phyloP scores from a whole-genome alignment of 495 filamentous ascomycete genomes.

The Parathielavia hyrcaniae region DNA sequence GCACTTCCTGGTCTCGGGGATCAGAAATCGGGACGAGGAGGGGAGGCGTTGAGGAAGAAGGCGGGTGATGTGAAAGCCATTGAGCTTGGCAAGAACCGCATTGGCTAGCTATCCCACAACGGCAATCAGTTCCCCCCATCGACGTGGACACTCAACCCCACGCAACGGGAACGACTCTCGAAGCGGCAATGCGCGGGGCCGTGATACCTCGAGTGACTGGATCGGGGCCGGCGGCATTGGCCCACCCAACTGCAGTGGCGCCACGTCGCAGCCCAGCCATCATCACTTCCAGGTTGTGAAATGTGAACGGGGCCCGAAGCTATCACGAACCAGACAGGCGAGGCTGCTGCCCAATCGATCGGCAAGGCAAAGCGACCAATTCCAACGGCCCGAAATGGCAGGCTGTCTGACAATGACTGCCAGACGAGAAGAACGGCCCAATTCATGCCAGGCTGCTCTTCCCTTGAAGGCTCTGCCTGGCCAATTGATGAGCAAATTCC shows the following conservation, averaged over 20 bases:
- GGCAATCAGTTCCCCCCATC: slow-evolving; percentile 18
- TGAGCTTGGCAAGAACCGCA: slow-evolving; percentile 23
- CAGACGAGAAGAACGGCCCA: neutral
- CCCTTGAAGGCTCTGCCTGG: neutral
- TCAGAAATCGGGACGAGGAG: slow-evolving; percentile 11
- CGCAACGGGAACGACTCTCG: slow-evolving; percentile 12
- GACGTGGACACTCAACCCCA: slow-evolving; percentile 23
- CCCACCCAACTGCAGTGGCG: slow-evolving; percentile 38
- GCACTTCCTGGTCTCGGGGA: slow-evolving; percentile 4
- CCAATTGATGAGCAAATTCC: slow-evolving; percentile 1
- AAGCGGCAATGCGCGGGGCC: slow-evolving; percentile 23
- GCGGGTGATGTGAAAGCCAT: slow-evolving; percentile 6
- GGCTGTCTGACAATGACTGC: neutral
- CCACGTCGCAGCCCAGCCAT: slow-evolving; percentile 51
- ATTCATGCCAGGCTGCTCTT: neutral
- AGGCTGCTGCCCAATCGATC: slow-evolving; percentile 15
- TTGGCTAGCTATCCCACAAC: slow-evolving; percentile 5
- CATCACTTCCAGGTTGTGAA: no score
- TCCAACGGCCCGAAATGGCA: neutral
- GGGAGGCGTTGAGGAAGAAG: slow-evolving; percentile 11
- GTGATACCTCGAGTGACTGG: slow-evolving; percentile 11
- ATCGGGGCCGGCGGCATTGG: slow-evolving; percentile 30
- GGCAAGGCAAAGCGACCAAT: neutral
- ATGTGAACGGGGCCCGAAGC: slow-evolving; percentile 16
- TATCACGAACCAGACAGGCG: slow-evolving; percentile 25